Conservation (phyloP, 1,284 basidiomycete genomes). For the Apiotrichum brassicae region DNA sequence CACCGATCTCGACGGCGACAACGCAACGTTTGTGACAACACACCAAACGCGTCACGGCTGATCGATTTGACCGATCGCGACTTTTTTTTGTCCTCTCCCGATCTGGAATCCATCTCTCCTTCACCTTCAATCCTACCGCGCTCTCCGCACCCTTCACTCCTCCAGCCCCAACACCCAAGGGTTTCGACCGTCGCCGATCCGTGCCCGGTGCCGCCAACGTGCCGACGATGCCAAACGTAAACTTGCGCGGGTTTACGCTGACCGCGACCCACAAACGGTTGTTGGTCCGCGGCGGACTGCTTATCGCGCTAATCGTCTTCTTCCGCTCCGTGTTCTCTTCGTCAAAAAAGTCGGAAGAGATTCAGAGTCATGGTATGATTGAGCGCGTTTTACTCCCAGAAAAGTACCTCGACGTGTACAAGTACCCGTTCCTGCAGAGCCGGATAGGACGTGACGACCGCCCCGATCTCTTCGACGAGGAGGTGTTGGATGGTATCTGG, state of each 20-base stretch:
- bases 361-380: slow-evolving; percentile 71
- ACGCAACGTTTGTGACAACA: too few species aligned
- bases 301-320: slow-evolving; percentile 33
- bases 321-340: slow-evolving; percentile 36
- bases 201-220: slow-evolving; percentile 19
- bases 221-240: slow-evolving; percentile 26
- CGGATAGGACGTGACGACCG: slow-evolving; percentile 76
- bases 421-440: slow-evolving; percentile 76
- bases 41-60: too few species aligned
- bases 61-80: too few species aligned
- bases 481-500: slow-evolving; percentile 65
- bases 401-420: slow-evolving; percentile 75
- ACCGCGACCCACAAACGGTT: slow-evolving; percentile 37
- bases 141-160: too few species aligned
- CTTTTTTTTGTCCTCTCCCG: too few species aligned
- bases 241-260: slow-evolving; percentile 21
- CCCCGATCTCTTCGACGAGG: slow-evolving; percentile 67
- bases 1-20: too few species aligned
- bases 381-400: slow-evolving; percentile 79
- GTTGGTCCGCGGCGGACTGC: slow-evolving; percentile 36
- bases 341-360: slow-evolving; percentile 49
- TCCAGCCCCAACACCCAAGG: slow-evolving; percentile 22
- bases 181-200: slow-evolving; percentile 24
- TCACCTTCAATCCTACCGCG: too few species aligned
- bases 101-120: too few species aligned